Evolutionary conservation across 1,284 basidiomycete genomes (phyloP).

Genomic region (Stygiomarasmius scandens): DNA sequence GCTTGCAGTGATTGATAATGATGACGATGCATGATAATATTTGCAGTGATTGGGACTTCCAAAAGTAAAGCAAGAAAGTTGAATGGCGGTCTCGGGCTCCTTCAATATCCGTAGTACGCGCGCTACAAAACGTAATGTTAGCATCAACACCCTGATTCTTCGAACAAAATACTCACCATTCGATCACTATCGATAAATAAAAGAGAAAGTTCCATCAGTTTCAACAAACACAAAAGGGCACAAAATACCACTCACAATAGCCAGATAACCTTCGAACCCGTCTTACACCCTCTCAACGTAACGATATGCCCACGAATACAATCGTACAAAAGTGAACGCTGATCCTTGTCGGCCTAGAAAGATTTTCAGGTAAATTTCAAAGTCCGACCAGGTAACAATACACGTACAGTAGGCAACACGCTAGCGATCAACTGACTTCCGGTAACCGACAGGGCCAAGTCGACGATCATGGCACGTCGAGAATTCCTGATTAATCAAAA

Average conservation of each 20-base stretch:
- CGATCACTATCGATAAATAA: constrained; percentile 16
- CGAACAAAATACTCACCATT: constrained; percentile 11
- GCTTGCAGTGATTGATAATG: no score
- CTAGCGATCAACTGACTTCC: constrained; percentile 82
- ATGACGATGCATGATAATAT: background rate
- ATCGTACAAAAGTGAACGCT: constrained; percentile 74
- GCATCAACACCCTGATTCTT: background rate
- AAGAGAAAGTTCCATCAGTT: constrained; percentile 47
- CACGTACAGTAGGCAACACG: constrained; percentile 68
- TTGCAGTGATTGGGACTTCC: background rate
- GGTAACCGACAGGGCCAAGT: constrained; percentile 77
- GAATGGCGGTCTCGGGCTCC: background rate
- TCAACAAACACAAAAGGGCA: constrained; percentile 20
- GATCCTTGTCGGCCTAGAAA: constrained; percentile 77
- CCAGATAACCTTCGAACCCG: constrained; percentile 87
- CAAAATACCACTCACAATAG: constrained; percentile 63
- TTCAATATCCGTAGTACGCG: constrained; percentile 50
- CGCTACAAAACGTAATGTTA: constrained; percentile 31
- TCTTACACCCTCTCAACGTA: constrained; percentile 82
- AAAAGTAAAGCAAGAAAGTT: constrained; percentile 12
- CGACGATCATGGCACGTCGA: constrained; percentile 79
- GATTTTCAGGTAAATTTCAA: constrained; percentile 5
- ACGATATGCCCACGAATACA: constrained; percentile 85
- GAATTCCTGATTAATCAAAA: constrained; percentile 44
- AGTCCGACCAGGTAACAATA: background rate